phyloP scores from a whole-genome alignment of 495 filamentous ascomycete species.

The Letharia lupina region DNA sequence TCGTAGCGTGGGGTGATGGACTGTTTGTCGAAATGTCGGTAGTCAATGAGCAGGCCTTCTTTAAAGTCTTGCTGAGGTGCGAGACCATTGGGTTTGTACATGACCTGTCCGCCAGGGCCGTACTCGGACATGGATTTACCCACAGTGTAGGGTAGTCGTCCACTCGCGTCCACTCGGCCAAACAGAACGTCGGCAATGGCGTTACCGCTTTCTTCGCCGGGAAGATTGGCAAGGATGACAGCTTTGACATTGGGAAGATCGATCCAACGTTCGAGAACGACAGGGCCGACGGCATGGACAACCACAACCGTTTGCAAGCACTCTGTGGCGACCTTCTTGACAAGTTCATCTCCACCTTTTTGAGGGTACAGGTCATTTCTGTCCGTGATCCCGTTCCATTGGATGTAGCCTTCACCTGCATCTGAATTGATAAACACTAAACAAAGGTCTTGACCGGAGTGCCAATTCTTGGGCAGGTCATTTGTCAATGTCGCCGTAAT shows the following conservation, averaged over 20 bases:
- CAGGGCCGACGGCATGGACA: conserved; percentile 85
- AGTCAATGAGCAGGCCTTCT: conserved; percentile 82
- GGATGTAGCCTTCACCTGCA: conserved; percentile 57
- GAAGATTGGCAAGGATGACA: conserved; percentile 78
- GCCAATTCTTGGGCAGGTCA: conserved; percentile 34
- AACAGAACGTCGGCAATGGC: conserved; percentile 78
- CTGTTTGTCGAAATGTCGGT: conserved; percentile 79
- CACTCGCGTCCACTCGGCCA: conserved; percentile 76
- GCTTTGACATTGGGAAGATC: conserved; percentile 71
- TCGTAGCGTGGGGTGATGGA: conserved; percentile 59
- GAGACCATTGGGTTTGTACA: conserved; percentile 63
- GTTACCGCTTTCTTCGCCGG: conserved; percentile 84
- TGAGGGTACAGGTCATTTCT: conserved; percentile 73
- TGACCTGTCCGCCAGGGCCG: conserved; percentile 64
- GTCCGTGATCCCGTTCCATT: conserved; percentile 63
- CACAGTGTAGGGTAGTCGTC: conserved; percentile 84
- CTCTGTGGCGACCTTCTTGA: conserved; percentile 57
- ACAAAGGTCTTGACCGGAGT: conserved; percentile 54
- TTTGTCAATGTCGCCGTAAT: conserved; percentile 56
- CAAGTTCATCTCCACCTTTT: conserved; percentile 66
- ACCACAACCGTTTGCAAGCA: conserved; percentile 75
- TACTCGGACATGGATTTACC: conserved; percentile 76
- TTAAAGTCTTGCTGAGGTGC: conserved; percentile 78
- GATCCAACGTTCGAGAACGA: conserved; percentile 77
- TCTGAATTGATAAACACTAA: conserved; percentile 56